Conservation (phyloP, 805 yeast genomes). For the Wickerhamomyces hampshirensis region DNA sequence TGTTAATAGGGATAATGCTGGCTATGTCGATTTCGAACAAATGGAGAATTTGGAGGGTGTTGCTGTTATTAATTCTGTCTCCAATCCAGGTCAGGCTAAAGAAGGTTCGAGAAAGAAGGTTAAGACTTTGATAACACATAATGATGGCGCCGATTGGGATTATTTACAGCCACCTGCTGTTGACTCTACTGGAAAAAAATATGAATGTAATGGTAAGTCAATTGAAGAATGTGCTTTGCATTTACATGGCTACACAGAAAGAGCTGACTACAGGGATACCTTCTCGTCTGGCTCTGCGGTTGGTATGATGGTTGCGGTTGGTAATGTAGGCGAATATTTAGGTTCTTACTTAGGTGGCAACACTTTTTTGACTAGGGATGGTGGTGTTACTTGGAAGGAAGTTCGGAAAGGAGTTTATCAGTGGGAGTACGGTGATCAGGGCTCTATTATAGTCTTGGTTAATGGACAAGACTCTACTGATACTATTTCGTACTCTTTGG, state of each 20-base stretch:
- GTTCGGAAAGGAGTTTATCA: conserved; percentile 65
- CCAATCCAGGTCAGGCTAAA: conserved; percentile 43
- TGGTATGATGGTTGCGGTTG: conserved; percentile 88
- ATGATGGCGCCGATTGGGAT: conserved; percentile 90
- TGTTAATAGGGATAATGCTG: conserved; percentile 70
- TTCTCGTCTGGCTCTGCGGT: conserved; percentile 84
- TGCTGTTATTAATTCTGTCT: conserved; percentile 65
- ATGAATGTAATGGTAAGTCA: conserved; percentile 45
- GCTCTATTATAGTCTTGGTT: conserved; percentile 76
- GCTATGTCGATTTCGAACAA: conserved; percentile 87
- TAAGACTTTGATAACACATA: conserved; percentile 72
- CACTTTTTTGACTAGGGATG: conserved; percentile 83
- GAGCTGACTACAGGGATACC: conserved; percentile 78
- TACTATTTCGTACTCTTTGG: conserved; percentile 57
- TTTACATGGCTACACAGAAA: conserved; percentile 86
- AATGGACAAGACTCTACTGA: conserved; percentile 55
- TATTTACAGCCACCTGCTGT: conserved; percentile 62
- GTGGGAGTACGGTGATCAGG: conserved; percentile 98
- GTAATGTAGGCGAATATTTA: conserved; percentile 74
- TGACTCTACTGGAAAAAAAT: conserved; percentile 57
- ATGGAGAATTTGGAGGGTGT: conserved; percentile 84
- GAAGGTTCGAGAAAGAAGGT: conserved; percentile 49
- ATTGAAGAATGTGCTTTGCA: conserved; percentile 70
- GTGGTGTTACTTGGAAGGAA: conserved; percentile 86
- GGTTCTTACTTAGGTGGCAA: conserved; percentile 46